phyloP scores from a whole-genome alignment of 192 early-diverging fungal species.

The Anaeromyces robustus region DNA sequence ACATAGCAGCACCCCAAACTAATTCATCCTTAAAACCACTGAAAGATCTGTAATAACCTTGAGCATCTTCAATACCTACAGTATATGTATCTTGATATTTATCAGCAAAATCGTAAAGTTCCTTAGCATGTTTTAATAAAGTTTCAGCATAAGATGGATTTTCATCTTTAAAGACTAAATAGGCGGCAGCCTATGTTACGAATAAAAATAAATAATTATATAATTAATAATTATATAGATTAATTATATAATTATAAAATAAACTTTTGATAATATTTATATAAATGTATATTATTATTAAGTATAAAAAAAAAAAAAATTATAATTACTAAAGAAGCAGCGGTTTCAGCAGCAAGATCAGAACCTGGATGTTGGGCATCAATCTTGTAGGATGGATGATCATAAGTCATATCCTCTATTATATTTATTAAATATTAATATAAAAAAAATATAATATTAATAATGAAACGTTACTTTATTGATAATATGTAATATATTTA shows the following conservation, averaged over 20 bases:
- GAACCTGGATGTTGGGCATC: slow-evolving; percentile 25
- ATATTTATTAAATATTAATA: slow-evolving; percentile 3
- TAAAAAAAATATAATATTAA: too few relatives aligned
- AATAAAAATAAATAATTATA: background rate
- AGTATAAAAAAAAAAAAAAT: too few relatives aligned
- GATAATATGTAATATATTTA: too few relatives aligned
- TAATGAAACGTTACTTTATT: too few relatives aligned
- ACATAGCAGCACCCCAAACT: slow-evolving; percentile 34
- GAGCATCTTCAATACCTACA: slow-evolving; percentile 14
- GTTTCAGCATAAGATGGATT: background rate
- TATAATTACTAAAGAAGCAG: slow-evolving; percentile 34
- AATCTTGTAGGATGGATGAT: slow-evolving; percentile 28
- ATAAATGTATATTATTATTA: too few relatives aligned
- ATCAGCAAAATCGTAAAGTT: slow-evolving; percentile 28
- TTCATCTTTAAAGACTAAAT: background rate
- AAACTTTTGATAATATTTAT: too few relatives aligned
- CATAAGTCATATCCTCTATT: slow-evolving; percentile 21
- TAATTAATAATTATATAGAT: too few relatives aligned
- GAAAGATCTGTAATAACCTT: slow-evolving; percentile 22
- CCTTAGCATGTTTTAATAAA: slow-evolving; percentile 17
- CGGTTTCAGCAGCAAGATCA: slow-evolving; percentile 30
- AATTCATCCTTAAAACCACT: slow-evolving; percentile 23
- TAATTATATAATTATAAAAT: too few relatives aligned
- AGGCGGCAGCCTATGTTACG: background rate
- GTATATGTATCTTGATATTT: slow-evolving; percentile 29